phyloP scores from a whole-genome alignment of 208 protist species.

The Crithidia expoeki region DNA sequence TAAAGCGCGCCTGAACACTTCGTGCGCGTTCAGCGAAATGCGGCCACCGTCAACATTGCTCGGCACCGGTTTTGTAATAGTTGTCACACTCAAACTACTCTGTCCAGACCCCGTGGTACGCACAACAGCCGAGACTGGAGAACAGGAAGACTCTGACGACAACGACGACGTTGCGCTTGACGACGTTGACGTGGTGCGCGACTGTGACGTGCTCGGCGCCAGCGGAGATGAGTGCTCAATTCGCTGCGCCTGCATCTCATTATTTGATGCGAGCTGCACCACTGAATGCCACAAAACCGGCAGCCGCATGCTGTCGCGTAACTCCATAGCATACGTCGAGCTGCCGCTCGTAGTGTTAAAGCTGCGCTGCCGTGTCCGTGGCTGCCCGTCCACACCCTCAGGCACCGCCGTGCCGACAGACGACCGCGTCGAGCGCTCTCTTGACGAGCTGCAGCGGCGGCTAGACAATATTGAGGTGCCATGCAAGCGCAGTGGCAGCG shows the following conservation, averaged over 20 bases:
- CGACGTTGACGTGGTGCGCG: neutral
- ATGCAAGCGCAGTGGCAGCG: neutral
- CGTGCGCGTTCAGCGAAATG: neutral
- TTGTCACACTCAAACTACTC: constrained; percentile 9
- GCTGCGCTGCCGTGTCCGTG: neutral
- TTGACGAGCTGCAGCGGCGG: neutral
- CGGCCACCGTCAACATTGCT: neutral
- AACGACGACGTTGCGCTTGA: neutral
- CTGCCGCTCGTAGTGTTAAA: constrained; percentile 16
- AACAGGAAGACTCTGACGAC: neutral
- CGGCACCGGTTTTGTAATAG: constrained; percentile 2
- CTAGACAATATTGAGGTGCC: neutral
- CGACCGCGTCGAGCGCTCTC: neutral
- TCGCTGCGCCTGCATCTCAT: neutral
- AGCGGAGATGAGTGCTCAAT: constrained; percentile 5
- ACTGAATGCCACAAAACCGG: constrained; percentile 11
- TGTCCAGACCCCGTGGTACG: neutral
- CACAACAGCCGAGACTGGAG: neutral
- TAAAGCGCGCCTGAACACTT: neutral
- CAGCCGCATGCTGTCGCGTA: constrained; percentile 13
- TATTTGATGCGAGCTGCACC: neutral
- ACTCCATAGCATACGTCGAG: neutral
- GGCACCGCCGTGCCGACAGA: neutral
- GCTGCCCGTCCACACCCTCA: neutral
- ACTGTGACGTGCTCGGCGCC: neutral